Base-by-base conservation (phyloP, 306 rosid species). In the Lupinus albus region DNA sequence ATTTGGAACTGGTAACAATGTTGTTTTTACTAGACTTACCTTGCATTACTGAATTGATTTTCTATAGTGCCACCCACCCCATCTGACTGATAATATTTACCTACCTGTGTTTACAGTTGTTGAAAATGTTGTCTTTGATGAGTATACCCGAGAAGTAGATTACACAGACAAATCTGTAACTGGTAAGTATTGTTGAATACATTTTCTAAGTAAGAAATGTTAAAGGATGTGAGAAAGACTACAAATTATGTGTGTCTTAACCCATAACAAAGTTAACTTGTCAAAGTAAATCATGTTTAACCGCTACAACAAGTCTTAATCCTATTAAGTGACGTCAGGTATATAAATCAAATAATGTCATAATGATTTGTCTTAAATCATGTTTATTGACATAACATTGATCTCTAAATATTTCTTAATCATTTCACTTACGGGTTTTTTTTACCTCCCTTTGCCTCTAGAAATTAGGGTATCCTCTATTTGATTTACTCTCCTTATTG, bases 81-180 rank as follows among this genome's bases (percentile, higher is more conserved):
- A 69, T n/a, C 64, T 55, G 47, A 55, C 63, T 21, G 20, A 25
- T 4, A 57, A 54, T 46, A 15, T 14, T 62, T 39, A 48, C 73
- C 20, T 66, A 44, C 59, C 61, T 71, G 4, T 30, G 17, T 67
- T 68, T 78, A 61, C 87, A 89, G 95, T 90, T 49, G 48, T 87
- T 1, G 91, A 90, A 82, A 90, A 90, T 71, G 84, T 90, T 59
- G 91, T 90, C 72, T 82, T 90, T 10, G 88, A 90, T 46, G 95
- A 87, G 84, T 83, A 90, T 71, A 72, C 80, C 42, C 81, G 91
- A 61, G 96, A 90, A 63, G 89, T 90, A 30, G 95, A 90, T 65
- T 90, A 71, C 76, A 65, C 83, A 0, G 95, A 90, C 74, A 90
- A 85, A 68, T 84, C 81, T 15, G 91, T 90, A 16, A 90, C 91